Conservation (phyloP, 139 green algal genomes). For the Medakamo hakoo region DNA sequence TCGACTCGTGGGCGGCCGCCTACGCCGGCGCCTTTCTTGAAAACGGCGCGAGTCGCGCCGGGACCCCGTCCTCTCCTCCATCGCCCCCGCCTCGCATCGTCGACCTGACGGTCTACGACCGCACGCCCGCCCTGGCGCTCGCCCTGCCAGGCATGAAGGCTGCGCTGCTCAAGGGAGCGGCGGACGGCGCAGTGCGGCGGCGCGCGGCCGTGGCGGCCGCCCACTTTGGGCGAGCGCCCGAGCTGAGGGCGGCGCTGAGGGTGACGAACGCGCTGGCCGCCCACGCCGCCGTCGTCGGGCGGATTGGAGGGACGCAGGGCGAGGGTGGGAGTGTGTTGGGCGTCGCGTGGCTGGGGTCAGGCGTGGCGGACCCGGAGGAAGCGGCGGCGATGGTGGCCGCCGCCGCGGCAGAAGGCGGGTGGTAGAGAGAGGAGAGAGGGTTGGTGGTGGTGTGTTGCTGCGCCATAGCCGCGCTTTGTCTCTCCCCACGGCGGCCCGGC, state of each 20-base stretch:
- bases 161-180: neutral
- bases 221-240: neutral
- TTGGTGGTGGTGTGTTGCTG: neutral
- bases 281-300: neutral
- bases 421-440: neutral
- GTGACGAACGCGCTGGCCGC: neutral
- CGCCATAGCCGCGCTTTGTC: no score
- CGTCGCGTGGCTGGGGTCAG: neutral
- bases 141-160: neutral
- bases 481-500: no score
- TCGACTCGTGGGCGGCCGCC: neutral
- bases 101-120: neutral
- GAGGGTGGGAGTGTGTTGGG: no score
- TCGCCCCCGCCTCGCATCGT: neutral
- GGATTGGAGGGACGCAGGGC: neutral
- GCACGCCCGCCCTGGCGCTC: neutral
- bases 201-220: no score
- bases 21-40: no score
- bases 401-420: no score
- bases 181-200: no score
- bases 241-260: neutral
- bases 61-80: neutral
- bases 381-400: no score
- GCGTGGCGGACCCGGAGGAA: neutral
- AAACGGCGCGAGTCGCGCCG: no score